These are phyloP conservation scores for Alternaria sp. DNA, from an alignment of 2,329 filamentous ascomycete species.

Conservation along the genomic window DNA sequence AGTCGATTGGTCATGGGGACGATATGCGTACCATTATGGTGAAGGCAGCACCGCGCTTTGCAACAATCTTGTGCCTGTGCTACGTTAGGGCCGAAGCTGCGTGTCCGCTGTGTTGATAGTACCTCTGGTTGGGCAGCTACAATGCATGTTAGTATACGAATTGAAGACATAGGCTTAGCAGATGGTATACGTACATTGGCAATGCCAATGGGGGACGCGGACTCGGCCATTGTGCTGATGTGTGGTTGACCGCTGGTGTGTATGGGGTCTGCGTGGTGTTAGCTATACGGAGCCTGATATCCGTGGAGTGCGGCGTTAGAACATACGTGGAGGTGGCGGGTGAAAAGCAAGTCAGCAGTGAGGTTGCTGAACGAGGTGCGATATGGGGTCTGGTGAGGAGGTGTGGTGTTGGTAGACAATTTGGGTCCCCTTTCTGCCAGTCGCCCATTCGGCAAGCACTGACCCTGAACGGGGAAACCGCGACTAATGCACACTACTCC, in stretches of 20 bases:
- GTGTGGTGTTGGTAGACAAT: conserved; percentile 42
- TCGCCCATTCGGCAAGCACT: conserved; percentile 47
- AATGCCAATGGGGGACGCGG: conserved; percentile 73
- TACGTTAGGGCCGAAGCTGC: conserved; percentile 39
- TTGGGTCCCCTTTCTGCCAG: conserved; percentile 47
- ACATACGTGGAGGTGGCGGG: conserved; percentile 7
- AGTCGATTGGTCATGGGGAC: neutral
- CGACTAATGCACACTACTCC: conserved; percentile 32
- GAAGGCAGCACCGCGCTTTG: conserved; percentile 91
- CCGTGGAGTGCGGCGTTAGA: neutral
- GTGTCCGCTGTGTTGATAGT: conserved; percentile 37
- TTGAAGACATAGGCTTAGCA: neutral
- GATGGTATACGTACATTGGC: conserved; percentile 65
- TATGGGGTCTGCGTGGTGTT: conserved; percentile 28
- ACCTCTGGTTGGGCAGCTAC: conserved; percentile 73
- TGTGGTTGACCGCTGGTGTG: conserved; percentile 25
- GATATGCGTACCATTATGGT: conserved; percentile 86
- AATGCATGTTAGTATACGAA: conserved; percentile 42
- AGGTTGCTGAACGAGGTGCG: conserved; percentile 14
- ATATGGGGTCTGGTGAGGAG: conserved; percentile 17
- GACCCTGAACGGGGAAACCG: conserved; percentile 45
- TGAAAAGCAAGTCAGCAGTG: neutral
- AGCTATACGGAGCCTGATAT: conserved; percentile 5
- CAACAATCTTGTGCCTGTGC: conserved; percentile 72
- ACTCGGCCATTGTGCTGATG: conserved; percentile 63